Evolutionary conservation across 192 early-diverging fungal genomes (phyloP).

Genomic region (Podila minutissima): DNA sequence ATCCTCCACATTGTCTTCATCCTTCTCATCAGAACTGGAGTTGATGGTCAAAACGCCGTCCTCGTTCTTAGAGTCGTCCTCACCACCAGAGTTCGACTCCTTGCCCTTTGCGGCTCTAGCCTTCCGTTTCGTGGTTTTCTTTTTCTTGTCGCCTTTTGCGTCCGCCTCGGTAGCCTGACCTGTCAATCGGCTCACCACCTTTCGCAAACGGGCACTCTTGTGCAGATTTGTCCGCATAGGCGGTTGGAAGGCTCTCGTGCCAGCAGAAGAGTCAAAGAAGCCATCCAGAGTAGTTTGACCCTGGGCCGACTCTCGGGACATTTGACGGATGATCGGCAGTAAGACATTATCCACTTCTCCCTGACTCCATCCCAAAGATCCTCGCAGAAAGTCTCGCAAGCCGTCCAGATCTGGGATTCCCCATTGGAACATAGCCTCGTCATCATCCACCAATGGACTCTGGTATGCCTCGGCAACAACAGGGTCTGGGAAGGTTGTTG

Average conservation of each 20-base stretch:
- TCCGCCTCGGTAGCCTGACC: conserved; percentile 4
- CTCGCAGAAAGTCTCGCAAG: conserved; percentile 69
- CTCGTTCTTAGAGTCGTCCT: not conserved
- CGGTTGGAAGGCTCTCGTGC: conserved; percentile 24
- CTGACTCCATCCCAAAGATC: conserved; percentile 70
- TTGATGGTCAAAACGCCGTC: not conserved
- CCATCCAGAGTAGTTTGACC: conserved; percentile 50
- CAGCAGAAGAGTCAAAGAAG: conserved; percentile 42
- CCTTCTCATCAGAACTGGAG: not conserved
- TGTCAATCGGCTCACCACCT: conserved; percentile 53
- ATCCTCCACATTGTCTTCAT: not conserved
- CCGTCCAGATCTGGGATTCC: conserved; percentile 75
- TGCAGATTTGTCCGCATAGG: conserved; percentile 18
- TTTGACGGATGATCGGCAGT: conserved; percentile 74
- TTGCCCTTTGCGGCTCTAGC: not conserved
- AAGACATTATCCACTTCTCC: conserved; percentile 73
- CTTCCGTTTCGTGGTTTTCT: conserved; percentile 10
- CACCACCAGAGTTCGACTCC: not conserved
- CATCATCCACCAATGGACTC: conserved; percentile 78
- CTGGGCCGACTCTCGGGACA: conserved; percentile 47
- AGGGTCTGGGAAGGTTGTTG: conserved; percentile 82
- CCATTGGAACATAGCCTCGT: conserved; percentile 70
- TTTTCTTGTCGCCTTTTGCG: not conserved
- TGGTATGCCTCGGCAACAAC: conserved; percentile 84
- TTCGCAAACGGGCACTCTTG: conserved; percentile 55